Evolutionary conservation across 2,329 filamentous ascomycete genomes (phyloP).

Genomic region (Trichoderma sp.): DNA sequence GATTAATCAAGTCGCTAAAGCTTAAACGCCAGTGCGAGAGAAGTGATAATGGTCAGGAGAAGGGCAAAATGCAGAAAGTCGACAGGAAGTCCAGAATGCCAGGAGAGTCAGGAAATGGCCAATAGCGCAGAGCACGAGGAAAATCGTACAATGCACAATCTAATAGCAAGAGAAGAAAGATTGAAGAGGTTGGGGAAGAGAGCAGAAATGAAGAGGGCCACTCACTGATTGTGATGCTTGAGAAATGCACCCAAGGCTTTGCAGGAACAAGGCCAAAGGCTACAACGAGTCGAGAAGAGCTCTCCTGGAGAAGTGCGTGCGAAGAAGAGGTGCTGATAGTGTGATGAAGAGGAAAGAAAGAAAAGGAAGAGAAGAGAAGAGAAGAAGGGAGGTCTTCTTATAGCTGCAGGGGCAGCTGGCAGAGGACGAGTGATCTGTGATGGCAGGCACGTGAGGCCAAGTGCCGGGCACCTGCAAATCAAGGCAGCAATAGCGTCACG

Average conservation of each 20-base stretch:
- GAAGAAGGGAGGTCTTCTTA: slow-evolving; percentile 6
- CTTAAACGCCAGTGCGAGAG: not conserved
- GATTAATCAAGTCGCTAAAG: not conserved
- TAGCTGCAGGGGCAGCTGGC: not conserved
- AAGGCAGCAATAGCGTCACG: not conserved
- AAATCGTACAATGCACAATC: not conserved
- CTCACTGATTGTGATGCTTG: not conserved
- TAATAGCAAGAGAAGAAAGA: not conserved
- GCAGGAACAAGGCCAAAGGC: not conserved
- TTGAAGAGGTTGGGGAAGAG: not conserved
- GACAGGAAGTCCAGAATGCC: not conserved
- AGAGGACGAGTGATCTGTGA: slow-evolving; percentile 7
- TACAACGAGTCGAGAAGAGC: not conserved
- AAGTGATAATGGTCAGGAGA: not conserved
- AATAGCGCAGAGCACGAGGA: not conserved
- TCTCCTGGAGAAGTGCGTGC: not conserved
- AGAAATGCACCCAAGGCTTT: not conserved
- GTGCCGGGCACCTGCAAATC: slow-evolving; percentile 1
- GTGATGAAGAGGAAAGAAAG: slow-evolving; percentile 8
- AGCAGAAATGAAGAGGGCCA: not conserved
- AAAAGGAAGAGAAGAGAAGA: slow-evolving; percentile 1
- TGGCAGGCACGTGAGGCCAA: slow-evolving; percentile 8
- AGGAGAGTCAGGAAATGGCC: not conserved
- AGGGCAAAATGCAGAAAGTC: not conserved
- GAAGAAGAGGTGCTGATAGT: not conserved